phyloP scores from a whole-genome alignment of 2,329 filamentous ascomycete genomes.

The Tolypocladium tropicale region DNA sequence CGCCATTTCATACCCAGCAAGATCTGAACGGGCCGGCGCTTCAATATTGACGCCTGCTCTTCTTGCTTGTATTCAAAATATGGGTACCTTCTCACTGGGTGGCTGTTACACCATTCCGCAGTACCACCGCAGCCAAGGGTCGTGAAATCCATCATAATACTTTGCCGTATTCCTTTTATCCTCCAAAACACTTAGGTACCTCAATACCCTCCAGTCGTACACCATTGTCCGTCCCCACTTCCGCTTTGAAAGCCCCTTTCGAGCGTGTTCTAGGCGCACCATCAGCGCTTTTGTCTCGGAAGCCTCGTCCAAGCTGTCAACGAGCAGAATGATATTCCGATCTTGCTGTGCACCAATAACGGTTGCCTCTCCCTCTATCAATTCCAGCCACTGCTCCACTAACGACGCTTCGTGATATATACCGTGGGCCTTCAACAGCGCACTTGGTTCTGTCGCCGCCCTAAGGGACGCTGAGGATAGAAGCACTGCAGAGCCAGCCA shows the following conservation, averaged over 20 bases:
- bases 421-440: conserved; percentile 32
- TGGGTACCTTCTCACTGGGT: background rate
- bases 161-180: conserved; percentile 16
- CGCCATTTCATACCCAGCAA: background rate
- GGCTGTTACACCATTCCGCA: conserved; percentile 27
- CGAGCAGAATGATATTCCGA: conserved; percentile 25
- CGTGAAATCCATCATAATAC: conserved; percentile 22
- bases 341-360: background rate
- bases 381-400: conserved; percentile 22
- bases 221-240: conserved; percentile 27
- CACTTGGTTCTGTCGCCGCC: conserved; percentile 23
- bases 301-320: conserved; percentile 26
- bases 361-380: background rate
- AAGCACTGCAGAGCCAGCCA: conserved; percentile 27
- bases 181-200: conserved; percentile 29
- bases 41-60: background rate
- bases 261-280: conserved; percentile 17
- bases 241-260: conserved; percentile 15
- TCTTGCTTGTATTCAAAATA: background rate
- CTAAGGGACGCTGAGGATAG: conserved; percentile 30
- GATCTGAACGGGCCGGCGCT: no score
- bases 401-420: conserved; percentile 22
- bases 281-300: conserved; percentile 22
- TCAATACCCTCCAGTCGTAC: conserved; percentile 37
- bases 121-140: conserved; percentile 34